Evolutionary conservation across 371 early-diverging fungal genomes (phyloP), one percentile per base, ranked within the genome.

Genomic region (Syncephalastrum monosporum): DNA sequence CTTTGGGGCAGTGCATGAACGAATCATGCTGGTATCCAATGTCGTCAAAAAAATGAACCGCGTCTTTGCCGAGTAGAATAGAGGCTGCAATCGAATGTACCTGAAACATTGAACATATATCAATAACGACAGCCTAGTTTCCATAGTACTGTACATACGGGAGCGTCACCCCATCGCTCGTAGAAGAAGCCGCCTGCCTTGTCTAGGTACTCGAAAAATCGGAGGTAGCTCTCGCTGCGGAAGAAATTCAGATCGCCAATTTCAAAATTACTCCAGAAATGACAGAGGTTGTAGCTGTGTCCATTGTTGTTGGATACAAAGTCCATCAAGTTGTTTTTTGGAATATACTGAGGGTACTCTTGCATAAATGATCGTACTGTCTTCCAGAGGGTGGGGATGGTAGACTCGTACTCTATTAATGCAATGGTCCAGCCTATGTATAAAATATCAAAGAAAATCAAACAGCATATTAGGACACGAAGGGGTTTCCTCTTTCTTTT

Each of bases 191-290:
- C 95, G 12, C 96, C 96, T 14, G 82, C 70, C 42, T 69, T 71
- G 61, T 98, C 97, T 25, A 98, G 68, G 60, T 83, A 88, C n/a
- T 92, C 82, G 69, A 98, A 97, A 61, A 79, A 94, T 10, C 73
- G 68, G 16, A 68, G 57, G 63, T 96, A 97, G 41, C 71, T 79
- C 7, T 75, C 67, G n/a, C 82, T 74, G 60, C 95, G 79, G 64
- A 89, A 88, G 67, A 95, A 90, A 17, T 86, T 81, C 61, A 97
- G 76, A 65, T 84, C 84, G 17, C 80, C 98, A 55, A 98, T 94
- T 71, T 97, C 98, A 82, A 98, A 97, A 63, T 97, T 98, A 38
- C 92, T 90, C 97, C 98, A 96, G 63, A 96, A 98, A 61, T 97
- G 97, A 63, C 96, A 95, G 17, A 84, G 65, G 50, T 87, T 89